phyloP scores from a whole-genome alignment of 208 protist species.

The Acanthamoeba sp. region DNA sequence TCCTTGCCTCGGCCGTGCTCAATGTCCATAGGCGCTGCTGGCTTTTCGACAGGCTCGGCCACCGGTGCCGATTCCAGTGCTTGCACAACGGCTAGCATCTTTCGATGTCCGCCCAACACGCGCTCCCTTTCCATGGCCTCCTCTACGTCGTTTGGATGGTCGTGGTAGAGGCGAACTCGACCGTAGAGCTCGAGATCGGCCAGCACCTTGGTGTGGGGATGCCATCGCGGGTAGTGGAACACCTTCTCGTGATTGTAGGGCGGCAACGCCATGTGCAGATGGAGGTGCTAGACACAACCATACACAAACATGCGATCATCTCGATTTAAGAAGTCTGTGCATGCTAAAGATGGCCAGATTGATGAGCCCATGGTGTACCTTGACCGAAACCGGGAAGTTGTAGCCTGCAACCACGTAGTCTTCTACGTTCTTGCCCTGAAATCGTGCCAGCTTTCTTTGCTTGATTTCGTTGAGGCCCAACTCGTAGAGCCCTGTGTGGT shows the following conservation, averaged over 20 bases:
- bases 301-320: not conserved
- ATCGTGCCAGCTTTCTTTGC: not conserved
- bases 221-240: not conserved
- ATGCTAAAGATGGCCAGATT: no score
- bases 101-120: not conserved
- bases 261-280: constrained; percentile 4
- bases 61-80: not conserved
- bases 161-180: not conserved
- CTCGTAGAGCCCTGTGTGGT: not conserved
- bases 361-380: no score
- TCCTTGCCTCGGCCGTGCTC: no score
- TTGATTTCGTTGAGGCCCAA: not conserved
- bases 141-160: not conserved
- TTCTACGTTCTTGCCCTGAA: not conserved
- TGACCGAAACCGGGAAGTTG: not conserved
- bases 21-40: not conserved
- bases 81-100: constrained; percentile 5
- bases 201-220: not conserved
- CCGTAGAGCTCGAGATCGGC: constrained; percentile 2
- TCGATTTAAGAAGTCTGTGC: no score
- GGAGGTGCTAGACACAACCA: not conserved
- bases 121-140: not conserved
- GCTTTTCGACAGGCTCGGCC: not conserved
- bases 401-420: constrained; percentile 19
- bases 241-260: constrained; percentile 20